These are phyloP conservation scores for Xylariomycetidae sp. DNA, from an alignment of 2,329 filamentous ascomycete genomes.

Conservation along the genomic window DNA sequence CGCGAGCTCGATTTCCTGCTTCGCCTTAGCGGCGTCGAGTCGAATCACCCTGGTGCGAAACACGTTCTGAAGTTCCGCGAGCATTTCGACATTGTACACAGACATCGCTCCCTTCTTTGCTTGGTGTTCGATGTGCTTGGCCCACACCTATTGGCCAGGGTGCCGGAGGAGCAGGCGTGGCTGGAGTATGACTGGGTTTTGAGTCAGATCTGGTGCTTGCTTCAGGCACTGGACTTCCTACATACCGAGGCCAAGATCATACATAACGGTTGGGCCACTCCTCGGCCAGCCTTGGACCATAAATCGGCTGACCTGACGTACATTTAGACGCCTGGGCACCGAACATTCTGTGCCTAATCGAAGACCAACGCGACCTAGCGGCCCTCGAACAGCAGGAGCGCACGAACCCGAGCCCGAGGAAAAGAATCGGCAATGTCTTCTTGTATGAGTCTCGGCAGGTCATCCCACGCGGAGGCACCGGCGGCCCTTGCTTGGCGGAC, in stretches of 20 bases:
- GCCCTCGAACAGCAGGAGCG: background rate
- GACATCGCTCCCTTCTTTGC: background rate
- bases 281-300: no score
- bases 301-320: no score
- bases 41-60: background rate
- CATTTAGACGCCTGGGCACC: background rate
- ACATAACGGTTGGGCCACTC: no score
- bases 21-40: background rate
- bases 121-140: background rate
- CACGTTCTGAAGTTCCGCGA: background rate
- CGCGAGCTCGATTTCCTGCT: background rate
- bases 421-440: background rate
- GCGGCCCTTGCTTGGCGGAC: background rate
- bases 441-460: background rate
- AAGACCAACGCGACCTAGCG: background rate
- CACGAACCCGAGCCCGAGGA: background rate
- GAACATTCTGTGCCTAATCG: slow-evolving; percentile 1
- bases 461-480: background rate
- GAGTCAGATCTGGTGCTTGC: background rate
- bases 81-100: background rate
- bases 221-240: background rate
- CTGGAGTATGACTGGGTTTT: background rate
- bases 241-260: background rate
- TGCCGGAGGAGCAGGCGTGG: background rate
- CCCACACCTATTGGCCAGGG: background rate